phyloP scores from a whole-genome alignment of 345 rosid genomes.

The Gossypium arboreum region DNA sequence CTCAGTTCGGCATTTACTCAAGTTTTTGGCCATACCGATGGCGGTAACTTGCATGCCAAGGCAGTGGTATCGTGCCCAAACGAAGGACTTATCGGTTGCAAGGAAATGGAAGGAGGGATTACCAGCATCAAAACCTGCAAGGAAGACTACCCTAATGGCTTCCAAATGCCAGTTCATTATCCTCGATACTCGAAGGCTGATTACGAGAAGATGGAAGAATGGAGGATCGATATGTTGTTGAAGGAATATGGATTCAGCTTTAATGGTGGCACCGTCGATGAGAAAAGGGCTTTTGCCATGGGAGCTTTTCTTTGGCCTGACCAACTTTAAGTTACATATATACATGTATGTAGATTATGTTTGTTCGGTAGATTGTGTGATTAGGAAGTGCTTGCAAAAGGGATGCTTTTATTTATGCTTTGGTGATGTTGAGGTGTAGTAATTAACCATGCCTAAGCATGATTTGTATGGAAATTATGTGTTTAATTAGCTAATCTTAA shows the following conservation, averaged over 20 bases:
- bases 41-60: conserved; percentile 7
- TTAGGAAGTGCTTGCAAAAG: not conserved
- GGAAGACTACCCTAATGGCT: conserved; percentile 21
- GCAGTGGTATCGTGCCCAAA: conserved; percentile 16
- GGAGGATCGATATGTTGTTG: conserved; percentile 58
- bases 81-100: conserved; percentile 14
- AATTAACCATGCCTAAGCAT: not conserved
- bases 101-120: not conserved
- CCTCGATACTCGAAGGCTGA: conserved; percentile 56
- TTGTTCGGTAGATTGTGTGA: not conserved
- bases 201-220: conserved; percentile 72
- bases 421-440: not conserved
- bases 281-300: conserved; percentile 57
- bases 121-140: not conserved
- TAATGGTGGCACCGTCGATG: conserved; percentile 28
- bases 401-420: not conserved
- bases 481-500: not conserved
- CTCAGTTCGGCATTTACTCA: conserved; percentile 38
- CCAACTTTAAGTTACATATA: conserved; percentile 20
- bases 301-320: conserved; percentile 67
- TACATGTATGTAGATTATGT: not conserved
- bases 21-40: conserved; percentile 28
- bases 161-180: conserved; percentile 68
- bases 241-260: conserved; percentile 47
- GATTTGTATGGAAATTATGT: not conserved